phyloP scores from a whole-genome alignment of 306 rosid species.

The Inga laurina region DNA sequence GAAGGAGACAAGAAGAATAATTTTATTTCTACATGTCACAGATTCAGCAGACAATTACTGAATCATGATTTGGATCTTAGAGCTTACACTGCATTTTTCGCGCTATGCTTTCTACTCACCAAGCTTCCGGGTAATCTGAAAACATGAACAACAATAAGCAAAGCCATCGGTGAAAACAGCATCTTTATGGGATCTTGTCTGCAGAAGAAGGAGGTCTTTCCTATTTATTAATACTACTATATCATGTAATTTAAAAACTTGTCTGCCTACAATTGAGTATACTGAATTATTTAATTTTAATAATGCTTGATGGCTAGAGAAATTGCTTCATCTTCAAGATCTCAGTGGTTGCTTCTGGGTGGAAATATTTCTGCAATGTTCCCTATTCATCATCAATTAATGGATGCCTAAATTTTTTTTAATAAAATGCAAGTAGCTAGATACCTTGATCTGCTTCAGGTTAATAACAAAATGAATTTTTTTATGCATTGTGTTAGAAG shows the following conservation, averaged over 20 bases:
- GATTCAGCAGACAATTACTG: slow-evolving; percentile 4
- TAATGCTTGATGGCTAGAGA: not conserved
- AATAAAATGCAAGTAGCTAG: not conserved
- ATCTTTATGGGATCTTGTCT: slow-evolving; percentile 31
- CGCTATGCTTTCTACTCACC: slow-evolving; percentile 30
- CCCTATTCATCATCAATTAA: not conserved
- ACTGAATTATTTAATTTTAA: not conserved
- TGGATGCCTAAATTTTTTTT: not conserved
- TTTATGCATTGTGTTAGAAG: not conserved
- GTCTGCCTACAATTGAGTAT: not conserved
- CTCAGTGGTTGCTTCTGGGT: slow-evolving; percentile 14
- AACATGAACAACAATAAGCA: not conserved
- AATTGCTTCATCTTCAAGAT: slow-evolving; percentile 1
- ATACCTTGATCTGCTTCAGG: not conserved
- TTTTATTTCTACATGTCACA: slow-evolving; percentile 26
- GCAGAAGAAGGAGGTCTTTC: not conserved
- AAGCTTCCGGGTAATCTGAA: slow-evolving; percentile 24
- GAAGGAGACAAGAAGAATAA: slow-evolving; percentile 31
- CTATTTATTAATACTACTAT: not conserved
- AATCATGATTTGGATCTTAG: not conserved
- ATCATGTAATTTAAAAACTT: not conserved
- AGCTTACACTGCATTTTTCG: slow-evolving; percentile 18
- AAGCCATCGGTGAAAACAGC: slow-evolving; percentile 3
- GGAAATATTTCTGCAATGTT: slow-evolving; percentile 2
- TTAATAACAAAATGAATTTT: not conserved